These are phyloP conservation scores for Penicillium sp. DNA, from an alignment of 2,329 filamentous ascomycete species.

Conservation along the genomic window DNA sequence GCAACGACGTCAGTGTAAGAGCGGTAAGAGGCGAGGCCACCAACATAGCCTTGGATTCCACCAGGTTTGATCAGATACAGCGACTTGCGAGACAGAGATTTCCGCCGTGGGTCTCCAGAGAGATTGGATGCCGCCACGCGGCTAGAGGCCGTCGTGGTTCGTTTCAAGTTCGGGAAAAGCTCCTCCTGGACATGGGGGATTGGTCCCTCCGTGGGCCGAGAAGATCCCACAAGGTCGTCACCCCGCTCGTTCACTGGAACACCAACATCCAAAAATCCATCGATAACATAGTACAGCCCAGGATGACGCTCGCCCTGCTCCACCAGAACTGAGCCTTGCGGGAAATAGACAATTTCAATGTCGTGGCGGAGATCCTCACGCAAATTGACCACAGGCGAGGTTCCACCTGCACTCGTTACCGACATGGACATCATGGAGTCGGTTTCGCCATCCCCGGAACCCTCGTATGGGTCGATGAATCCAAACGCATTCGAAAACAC, in stretches of 20 bases:
- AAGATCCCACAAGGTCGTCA: conserved; percentile 35
- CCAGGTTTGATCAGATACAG: conserved; percentile 91
- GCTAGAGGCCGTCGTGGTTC: conserved; percentile 41
- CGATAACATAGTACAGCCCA: conserved; percentile 93
- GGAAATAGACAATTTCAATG: conserved; percentile 95
- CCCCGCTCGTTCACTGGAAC: conserved; percentile 64
- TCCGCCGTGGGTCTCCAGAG: conserved; percentile 29
- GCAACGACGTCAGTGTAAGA: conserved; percentile 96
- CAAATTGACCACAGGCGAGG: conserved; percentile 58
- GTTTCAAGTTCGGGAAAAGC: conserved; percentile 41
- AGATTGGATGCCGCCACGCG: conserved; percentile 24
- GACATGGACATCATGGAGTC: conserved; percentile 72
- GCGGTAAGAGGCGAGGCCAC: conserved; percentile 87
- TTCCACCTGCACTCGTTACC: conserved; percentile 56
- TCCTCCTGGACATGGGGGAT: conserved; percentile 29
- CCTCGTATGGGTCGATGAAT: conserved; percentile 79
- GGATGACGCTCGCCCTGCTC: conserved; percentile 97
- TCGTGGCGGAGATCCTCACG: conserved; percentile 82
- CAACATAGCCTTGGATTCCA: conserved; percentile 87
- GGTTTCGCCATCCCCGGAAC: conserved; percentile 66
- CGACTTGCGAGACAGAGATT: conserved; percentile 55
- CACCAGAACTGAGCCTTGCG: conserved; percentile 85
- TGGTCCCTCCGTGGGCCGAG: conserved; percentile 19
- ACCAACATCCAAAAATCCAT: conserved; percentile 92
- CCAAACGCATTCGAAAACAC: conserved; percentile 84